A percentile compares a stretch with the other conserved stretches of the same genome.
phyloP scores from a whole-genome alignment of 106 monocot genomes.

The Platanthera zijinensis region DNA sequence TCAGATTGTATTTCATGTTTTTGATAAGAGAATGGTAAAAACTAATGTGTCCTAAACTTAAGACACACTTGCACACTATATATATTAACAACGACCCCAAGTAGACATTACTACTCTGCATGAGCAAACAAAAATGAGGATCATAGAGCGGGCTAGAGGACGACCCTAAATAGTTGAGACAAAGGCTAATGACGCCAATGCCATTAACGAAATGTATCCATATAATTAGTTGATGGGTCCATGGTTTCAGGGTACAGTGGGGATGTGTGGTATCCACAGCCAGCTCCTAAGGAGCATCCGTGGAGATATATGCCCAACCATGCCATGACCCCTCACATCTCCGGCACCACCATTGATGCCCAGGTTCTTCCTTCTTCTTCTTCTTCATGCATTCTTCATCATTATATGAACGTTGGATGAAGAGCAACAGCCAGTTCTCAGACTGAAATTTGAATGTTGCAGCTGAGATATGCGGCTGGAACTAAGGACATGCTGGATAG shows the following conservation, averaged over 20 bases:
- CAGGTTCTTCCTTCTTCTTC: slow-evolving; percentile 31
- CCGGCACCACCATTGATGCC: slow-evolving; percentile 86
- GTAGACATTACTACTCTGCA: too few species aligned
- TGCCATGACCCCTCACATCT: slow-evolving; percentile 96
- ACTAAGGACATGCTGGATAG: slow-evolving; percentile 85
- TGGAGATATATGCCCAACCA: slow-evolving; percentile 98
- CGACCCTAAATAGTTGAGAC: too few species aligned
- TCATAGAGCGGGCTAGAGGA: too few species aligned
- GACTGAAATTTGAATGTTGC: slow-evolving; percentile 11
- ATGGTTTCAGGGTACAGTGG: slow-evolving; percentile 75
- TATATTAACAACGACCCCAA: too few species aligned
- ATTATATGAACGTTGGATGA: too few species aligned
- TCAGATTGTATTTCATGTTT: too few species aligned
- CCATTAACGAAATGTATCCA: background rate
- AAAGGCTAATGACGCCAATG: too few species aligned
- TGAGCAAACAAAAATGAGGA: too few species aligned
- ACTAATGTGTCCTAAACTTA: too few species aligned
- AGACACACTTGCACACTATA: too few species aligned
- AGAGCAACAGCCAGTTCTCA: background rate
- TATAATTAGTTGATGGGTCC: background rate
- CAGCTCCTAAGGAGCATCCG: slow-evolving; percentile 95
- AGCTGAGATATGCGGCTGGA: slow-evolving; percentile 96
- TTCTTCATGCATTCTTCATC: too few species aligned
- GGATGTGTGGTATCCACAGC: slow-evolving; percentile 97
- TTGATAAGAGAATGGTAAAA: too few species aligned